Percentiles rank a stretch among this genome's conserved stretches.
These are phyloP conservation scores for Brettanomyces sp. DNA, from an alignment of 805 yeast species.

Conservation along the genomic window DNA sequence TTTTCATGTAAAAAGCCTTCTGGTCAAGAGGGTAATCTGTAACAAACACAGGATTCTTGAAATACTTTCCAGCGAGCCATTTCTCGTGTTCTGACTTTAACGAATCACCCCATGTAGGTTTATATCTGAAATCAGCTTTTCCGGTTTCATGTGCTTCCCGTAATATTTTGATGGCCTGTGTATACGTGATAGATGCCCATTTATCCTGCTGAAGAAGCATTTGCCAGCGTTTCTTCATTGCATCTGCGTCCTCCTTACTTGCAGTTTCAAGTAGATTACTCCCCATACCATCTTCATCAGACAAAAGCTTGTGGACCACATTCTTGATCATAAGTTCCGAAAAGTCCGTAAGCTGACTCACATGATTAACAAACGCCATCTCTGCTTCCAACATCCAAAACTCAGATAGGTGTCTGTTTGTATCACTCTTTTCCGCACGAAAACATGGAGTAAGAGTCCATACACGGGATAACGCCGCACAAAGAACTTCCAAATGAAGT, in stretches of 20 bases:
- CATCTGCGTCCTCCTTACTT: conserved; percentile 27
- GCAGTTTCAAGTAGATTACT: conserved; percentile 29
- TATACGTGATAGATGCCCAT: conserved; percentile 71
- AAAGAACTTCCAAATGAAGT: conserved; percentile 75
- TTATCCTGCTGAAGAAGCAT: conserved; percentile 29
- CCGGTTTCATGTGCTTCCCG: conserved; percentile 22
- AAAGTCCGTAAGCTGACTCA: conserved; percentile 52
- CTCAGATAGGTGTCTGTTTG: conserved; percentile 85
- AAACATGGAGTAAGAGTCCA: conserved; percentile 91
- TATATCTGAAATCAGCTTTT: conserved; percentile 28
- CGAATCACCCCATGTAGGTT: conserved; percentile 61
- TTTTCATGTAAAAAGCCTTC: conserved; percentile 91
- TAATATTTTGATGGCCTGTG: conserved; percentile 59
- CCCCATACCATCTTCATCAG: conserved; percentile 19
- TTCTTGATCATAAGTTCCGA: conserved; percentile 63
- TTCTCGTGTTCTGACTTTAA: conserved; percentile 84
- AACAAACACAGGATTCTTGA: conserved; percentile 72
- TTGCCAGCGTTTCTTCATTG: conserved; percentile 49
- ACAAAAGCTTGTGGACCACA: conserved; percentile 28
- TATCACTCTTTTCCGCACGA: conserved; percentile 86
- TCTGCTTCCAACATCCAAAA: conserved; percentile 99
- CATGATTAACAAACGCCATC: conserved; percentile 51
- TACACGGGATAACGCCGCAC: conserved; percentile 66
- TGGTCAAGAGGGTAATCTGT: conserved; percentile 73
- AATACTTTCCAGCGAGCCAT: conserved; percentile 67